Percentiles rank a stretch among this genome's conserved stretches.
These are phyloP conservation scores for Coemansia sp. DNA, from an alignment of 192 early-diverging fungal species.

Conservation along the genomic window DNA sequence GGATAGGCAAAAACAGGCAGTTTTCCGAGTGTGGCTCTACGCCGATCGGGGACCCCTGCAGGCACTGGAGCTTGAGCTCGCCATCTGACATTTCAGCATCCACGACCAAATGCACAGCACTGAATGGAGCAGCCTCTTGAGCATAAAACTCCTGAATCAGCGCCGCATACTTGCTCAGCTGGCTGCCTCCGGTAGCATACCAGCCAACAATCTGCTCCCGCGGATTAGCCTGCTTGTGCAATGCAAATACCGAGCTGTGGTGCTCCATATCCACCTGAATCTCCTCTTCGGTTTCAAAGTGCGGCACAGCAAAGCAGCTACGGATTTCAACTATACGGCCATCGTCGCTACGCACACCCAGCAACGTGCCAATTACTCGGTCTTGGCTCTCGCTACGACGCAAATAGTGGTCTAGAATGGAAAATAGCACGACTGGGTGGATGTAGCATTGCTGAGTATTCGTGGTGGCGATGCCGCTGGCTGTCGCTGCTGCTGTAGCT, in stretches of 20 bases:
- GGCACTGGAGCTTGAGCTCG: constrained; percentile 71
- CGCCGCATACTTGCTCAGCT: constrained; percentile 68
- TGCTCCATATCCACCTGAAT: constrained; percentile 88
- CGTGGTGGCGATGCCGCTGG: constrained; percentile 28
- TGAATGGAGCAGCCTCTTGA: constrained; percentile 67
- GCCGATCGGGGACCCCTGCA: constrained; percentile 70
- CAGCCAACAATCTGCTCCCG: constrained; percentile 93
- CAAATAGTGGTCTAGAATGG: constrained; percentile 88
- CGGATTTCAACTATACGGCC: constrained; percentile 84
- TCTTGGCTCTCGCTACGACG: constrained; percentile 79
- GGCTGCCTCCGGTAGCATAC: constrained; percentile 70
- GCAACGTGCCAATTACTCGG: constrained; percentile 85
- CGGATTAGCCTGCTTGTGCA: constrained; percentile 85
- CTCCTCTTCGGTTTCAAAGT: constrained; percentile 74
- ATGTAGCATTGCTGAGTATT: constrained; percentile 53
- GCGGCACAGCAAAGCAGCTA: constrained; percentile 80
- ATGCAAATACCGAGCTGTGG: constrained; percentile 77
- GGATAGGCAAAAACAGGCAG: constrained; percentile 84
- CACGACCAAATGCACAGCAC: constrained; percentile 82
- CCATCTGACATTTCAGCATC: constrained; percentile 77
- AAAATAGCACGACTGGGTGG: constrained; percentile 82
- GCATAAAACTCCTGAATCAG: constrained; percentile 79
- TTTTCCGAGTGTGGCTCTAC: constrained; percentile 70
- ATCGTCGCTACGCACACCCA: constrained; percentile 87
- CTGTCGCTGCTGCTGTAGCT: constrained; percentile 1